Evolutionary conservation across 768 basidiomycete species (phyloP).

Genomic region (Lyophyllum decastes): DNA sequence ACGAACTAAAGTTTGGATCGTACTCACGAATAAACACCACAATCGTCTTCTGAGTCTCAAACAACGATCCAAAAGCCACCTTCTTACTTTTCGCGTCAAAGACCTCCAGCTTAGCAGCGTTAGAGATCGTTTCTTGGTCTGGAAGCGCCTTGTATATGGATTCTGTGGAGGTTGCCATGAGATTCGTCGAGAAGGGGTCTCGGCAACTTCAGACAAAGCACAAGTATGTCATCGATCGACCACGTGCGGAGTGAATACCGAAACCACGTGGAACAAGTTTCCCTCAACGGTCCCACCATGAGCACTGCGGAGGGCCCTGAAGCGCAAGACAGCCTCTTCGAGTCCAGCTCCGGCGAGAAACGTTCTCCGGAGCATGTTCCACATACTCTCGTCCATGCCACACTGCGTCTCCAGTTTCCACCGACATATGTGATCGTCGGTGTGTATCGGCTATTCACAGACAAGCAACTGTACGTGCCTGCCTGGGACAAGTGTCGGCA

Average conservation of each 20-base stretch:
- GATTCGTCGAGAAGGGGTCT: not conserved
- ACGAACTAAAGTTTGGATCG: not conserved
- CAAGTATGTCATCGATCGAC: too few relatives aligned
- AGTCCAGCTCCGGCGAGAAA: conserved; percentile 3
- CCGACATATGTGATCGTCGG: conserved; percentile 87
- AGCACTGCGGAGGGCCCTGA: conserved; percentile 24
- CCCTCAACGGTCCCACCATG: not conserved
- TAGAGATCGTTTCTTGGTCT: conserved; percentile 30
- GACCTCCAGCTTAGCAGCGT: conserved; percentile 42
- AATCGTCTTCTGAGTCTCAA: conserved; percentile 49
- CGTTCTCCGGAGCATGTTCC: conserved; percentile 38
- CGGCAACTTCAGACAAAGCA: too few relatives aligned
- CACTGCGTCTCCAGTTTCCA: conserved; percentile 68
- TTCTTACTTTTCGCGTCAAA: conserved; percentile 46
- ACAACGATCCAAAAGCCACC: conserved; percentile 54
- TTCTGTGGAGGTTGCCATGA: not conserved
- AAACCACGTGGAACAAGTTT: not conserved
- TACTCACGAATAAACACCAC: conserved; percentile 64
- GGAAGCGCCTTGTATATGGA: conserved; percentile 26
- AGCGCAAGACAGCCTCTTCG: conserved; percentile 33
- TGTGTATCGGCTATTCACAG: conserved; percentile 78
- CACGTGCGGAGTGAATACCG: not conserved
- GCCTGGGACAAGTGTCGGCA: conserved; percentile 87
- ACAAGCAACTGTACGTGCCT: conserved; percentile 66
- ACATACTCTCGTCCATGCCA: conserved; percentile 48